Evolutionary conservation across 2,329 filamentous ascomycete genomes (phyloP).

Genomic region (Coniochaeta sp.): DNA sequence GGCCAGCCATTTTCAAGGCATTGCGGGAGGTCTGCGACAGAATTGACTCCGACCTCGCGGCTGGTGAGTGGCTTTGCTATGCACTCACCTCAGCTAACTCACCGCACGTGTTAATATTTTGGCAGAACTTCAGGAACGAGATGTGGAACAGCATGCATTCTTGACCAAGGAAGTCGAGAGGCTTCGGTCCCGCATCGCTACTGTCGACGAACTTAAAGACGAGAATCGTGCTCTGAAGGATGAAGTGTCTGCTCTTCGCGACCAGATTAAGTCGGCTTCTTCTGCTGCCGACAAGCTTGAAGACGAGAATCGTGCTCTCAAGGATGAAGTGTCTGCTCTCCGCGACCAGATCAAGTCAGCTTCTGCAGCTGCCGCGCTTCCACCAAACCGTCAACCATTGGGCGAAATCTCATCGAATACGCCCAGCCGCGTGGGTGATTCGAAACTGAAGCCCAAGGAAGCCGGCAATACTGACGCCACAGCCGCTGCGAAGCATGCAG

Average conservation of each 20-base stretch:
- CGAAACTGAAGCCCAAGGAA: not conserved
- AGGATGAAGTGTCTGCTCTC: conserved; percentile 25
- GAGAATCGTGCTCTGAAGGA: conserved; percentile 34
- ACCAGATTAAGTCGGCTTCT: not conserved
- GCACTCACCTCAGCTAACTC: conserved; percentile 1
- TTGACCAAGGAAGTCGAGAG: conserved; percentile 25
- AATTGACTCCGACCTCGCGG: conserved; percentile 28
- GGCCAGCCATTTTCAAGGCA: conserved; percentile 31
- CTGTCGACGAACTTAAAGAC: conserved; percentile 27
- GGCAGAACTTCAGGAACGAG: conserved; percentile 17
- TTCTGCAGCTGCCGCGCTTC: not conserved
- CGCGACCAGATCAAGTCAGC: conserved; percentile 1
- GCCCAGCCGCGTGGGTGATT: not conserved
- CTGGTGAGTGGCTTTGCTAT: conserved; percentile 20
- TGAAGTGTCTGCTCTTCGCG: conserved; percentile 24
- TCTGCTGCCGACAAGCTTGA: conserved; percentile 12
- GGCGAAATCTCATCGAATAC: conserved; percentile 10
- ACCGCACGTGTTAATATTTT: not conserved
- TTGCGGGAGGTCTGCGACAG: conserved; percentile 30
- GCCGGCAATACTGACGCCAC: not conserved
- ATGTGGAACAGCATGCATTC: conserved; percentile 13
- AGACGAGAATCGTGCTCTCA: conserved; percentile 33
- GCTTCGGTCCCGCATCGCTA: conserved; percentile 22
- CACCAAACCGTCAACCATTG: conserved; percentile 1
- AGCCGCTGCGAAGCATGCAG: not conserved